Evolutionary conservation across 2,329 filamentous ascomycete genomes (phyloP).

Genomic region (Penicillium sp.): DNA sequence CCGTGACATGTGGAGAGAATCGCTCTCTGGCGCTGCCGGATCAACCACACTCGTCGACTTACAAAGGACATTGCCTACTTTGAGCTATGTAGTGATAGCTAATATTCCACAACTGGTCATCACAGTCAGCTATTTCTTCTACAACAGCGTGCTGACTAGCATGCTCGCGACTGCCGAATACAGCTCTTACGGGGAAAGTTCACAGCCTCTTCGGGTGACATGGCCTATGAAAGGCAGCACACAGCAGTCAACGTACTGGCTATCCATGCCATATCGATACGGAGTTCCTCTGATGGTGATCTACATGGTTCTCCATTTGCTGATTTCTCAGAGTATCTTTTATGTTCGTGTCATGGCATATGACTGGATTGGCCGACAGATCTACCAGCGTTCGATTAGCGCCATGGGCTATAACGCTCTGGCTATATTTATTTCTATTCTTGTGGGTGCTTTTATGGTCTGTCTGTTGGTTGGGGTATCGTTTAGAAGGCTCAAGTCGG

Average conservation of each 20-base stretch:
- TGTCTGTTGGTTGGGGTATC: conserved; percentile 14
- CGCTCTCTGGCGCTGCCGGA: neutral
- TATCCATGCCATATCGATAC: conserved; percentile 42
- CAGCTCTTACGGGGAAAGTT: conserved; percentile 36
- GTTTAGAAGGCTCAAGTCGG: conserved; percentile 15
- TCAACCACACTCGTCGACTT: neutral
- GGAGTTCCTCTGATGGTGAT: conserved; percentile 32
- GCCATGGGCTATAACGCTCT: conserved; percentile 8
- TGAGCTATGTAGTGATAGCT: neutral
- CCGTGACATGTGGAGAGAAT: neutral
- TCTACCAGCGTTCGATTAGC: neutral
- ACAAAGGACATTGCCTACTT: neutral
- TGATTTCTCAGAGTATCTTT: conserved; percentile 48
- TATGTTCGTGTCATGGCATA: conserved; percentile 33
- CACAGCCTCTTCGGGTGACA: conserved; percentile 47
- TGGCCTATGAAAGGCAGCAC: conserved; percentile 34
- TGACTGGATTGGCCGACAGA: conserved; percentile 8
- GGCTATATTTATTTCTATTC: conserved; percentile 3
- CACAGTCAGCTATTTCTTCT: conserved; percentile 35
- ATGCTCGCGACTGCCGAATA: conserved; percentile 53
- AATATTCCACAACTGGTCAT: conserved; percentile 29
- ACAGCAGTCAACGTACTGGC: conserved; percentile 47
- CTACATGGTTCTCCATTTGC: conserved; percentile 45
- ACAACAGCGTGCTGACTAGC: conserved; percentile 40
- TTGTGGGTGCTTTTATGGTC: conserved; percentile 6